These are phyloP conservation scores for Protomyces lactucae-debilis DNA, from an alignment of 1,139 yeast genomes.

Conservation along the genomic window DNA sequence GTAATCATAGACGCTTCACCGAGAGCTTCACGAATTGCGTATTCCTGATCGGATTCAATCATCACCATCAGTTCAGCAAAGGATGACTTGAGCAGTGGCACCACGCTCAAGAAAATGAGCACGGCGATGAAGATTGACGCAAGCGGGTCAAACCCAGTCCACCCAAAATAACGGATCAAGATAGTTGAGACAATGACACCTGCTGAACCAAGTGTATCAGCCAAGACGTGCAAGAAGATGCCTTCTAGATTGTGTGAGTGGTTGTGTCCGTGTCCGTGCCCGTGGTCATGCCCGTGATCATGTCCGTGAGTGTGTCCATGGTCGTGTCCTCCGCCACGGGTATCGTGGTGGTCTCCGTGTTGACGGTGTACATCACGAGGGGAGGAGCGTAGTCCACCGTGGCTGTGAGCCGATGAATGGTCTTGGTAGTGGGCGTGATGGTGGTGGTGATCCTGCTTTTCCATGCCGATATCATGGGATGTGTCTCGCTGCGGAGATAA, in stretches of 20 bases:
- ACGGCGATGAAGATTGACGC: slow-evolving; percentile 84
- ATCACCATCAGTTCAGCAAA: slow-evolving; percentile 67
- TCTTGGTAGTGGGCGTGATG: slow-evolving; percentile 20
- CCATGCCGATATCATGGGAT: too few relatives aligned
- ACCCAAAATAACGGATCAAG: slow-evolving; percentile 45
- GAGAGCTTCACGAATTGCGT: slow-evolving; percentile 56
- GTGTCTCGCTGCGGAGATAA: too few relatives aligned
- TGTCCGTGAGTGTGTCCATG: neutral
- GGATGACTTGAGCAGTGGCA: slow-evolving; percentile 78
- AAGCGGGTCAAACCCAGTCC: slow-evolving; percentile 78
- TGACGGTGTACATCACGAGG: slow-evolving; percentile 3
- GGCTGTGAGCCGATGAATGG: slow-evolving; percentile 26
- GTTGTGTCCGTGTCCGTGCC: slow-evolving; percentile 31
- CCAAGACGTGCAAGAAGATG: slow-evolving; percentile 82
- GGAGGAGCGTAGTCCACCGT: slow-evolving; percentile 24
- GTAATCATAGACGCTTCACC: slow-evolving; percentile 63
- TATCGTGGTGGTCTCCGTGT: neutral
- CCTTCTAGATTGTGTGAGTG: slow-evolving; percentile 89
- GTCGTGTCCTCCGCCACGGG: neutral
- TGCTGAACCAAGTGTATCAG: slow-evolving; percentile 93
- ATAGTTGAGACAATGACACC: slow-evolving; percentile 88
- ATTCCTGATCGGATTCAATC: slow-evolving; percentile 55
- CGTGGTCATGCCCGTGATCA: neutral
- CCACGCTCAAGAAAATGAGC: slow-evolving; percentile 70
- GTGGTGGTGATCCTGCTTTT: neutral